Evolutionary conservation across 2,329 filamentous ascomycete genomes (phyloP).

Genomic region (Aurifilum marmelostoma): DNA sequence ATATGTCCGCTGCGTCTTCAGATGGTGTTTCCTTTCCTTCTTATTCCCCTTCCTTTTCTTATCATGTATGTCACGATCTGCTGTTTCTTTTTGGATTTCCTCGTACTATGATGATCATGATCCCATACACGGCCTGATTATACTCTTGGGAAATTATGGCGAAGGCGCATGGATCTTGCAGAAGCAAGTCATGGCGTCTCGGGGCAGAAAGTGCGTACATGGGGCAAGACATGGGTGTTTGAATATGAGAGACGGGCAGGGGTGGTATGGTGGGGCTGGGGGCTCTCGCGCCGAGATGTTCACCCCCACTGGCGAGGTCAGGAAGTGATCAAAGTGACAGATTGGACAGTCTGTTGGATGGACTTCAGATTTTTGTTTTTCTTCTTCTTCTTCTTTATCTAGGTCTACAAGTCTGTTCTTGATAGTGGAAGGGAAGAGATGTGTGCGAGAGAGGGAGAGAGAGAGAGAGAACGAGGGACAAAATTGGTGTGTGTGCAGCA

Average conservation of each 20-base stretch:
- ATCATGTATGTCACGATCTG: conserved; percentile 12
- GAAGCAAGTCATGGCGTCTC: background rate
- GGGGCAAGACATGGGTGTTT: background rate
- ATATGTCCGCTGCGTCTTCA: background rate
- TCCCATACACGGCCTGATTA: background rate
- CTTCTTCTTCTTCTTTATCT: background rate
- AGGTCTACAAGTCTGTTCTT: background rate
- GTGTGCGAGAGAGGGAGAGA: too few relatives aligned
- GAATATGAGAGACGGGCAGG: background rate
- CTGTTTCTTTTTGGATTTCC: background rate
- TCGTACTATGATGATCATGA: background rate
- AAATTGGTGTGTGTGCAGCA: background rate
- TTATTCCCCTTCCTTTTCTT: too few relatives aligned
- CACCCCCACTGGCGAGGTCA: background rate
- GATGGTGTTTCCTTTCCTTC: too few relatives aligned
- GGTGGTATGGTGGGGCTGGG: too few relatives aligned
- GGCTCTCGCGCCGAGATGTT: too few relatives aligned
- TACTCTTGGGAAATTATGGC: background rate
- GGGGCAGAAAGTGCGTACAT: background rate
- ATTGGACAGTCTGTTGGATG: background rate
- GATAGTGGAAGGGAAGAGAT: background rate
- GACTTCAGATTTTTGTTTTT: background rate
- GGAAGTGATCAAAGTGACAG: background rate
- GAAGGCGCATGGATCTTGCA: background rate
- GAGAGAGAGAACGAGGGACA: too few relatives aligned